Evolutionary conservation across 2,329 filamentous ascomycete genomes (phyloP).

Genomic region (Aureobasidium sp.): DNA sequence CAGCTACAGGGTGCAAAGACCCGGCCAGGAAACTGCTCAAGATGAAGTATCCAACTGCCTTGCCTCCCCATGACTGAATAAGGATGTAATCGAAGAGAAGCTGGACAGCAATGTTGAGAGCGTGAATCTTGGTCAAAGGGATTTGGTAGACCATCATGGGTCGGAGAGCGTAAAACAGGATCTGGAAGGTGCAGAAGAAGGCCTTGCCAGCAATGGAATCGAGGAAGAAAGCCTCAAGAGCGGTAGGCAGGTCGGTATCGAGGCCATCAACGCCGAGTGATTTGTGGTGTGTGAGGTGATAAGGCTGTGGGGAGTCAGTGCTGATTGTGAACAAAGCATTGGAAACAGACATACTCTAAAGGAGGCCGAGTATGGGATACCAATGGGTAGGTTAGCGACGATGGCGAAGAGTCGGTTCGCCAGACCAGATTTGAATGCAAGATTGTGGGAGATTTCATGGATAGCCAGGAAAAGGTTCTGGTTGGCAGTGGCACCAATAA

Average conservation of each 20-base stretch:
- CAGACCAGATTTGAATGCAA: constrained; percentile 75
- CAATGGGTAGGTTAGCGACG: constrained; percentile 92
- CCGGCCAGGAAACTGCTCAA: constrained; percentile 90
- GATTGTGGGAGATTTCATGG: constrained; percentile 97
- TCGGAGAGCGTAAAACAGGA: constrained; percentile 94
- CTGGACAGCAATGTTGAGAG: constrained; percentile 73
- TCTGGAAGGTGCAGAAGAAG: constrained; percentile 99
- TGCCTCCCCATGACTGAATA: constrained; percentile 52
- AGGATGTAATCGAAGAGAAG: constrained; percentile 68
- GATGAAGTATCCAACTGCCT: constrained; percentile 73
- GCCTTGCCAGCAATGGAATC: constrained; percentile 94
- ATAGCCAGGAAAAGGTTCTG: constrained; percentile 98
- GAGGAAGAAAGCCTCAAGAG: constrained; percentile 83
- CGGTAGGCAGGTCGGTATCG: constrained; percentile 90
- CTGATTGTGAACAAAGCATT: not conserved
- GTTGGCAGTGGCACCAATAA: constrained; percentile 90
- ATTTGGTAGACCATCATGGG: constrained; percentile 92
- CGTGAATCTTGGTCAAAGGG: constrained; percentile 78
- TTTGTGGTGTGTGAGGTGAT: constrained; percentile 98
- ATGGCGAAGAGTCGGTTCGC: constrained; percentile 84
- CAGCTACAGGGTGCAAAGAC: constrained; percentile 86
- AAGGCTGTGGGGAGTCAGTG: constrained; percentile 52
- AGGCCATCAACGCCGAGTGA: constrained; percentile 93
- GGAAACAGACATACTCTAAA: constrained; percentile 62
- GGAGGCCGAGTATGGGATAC: constrained; percentile 88